Evolutionary conservation across 352 stramenopile species (phyloP).

Genomic region (Salisapilia sapeloensis): DNA sequence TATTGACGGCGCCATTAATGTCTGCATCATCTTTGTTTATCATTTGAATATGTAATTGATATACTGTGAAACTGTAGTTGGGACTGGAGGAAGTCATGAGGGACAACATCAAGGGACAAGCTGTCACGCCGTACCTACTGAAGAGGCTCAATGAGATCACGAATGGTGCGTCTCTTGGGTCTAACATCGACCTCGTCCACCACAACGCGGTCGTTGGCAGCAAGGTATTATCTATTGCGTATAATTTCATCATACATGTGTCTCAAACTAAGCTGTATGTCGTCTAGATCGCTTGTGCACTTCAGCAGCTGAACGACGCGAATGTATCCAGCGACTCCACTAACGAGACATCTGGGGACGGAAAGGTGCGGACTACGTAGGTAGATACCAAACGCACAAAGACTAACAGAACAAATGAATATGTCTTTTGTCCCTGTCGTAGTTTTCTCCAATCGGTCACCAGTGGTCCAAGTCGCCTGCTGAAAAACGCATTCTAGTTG

Average conservation of each 20-base stretch:
- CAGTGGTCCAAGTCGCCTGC: conserved; percentile 1
- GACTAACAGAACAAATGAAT: background rate
- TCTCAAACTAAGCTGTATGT: conserved; percentile 1
- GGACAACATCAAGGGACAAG: conserved; percentile 84
- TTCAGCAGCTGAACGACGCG: conserved; percentile 42
- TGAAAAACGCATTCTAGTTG: conserved; percentile 47
- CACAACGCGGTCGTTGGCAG: conserved; percentile 93
- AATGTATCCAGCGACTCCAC: conserved; percentile 2
- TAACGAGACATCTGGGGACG: conserved; percentile 21
- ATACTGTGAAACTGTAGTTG: conserved; percentile 7
- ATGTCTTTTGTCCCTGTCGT: conserved; percentile 1
- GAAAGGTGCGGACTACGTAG: conserved; percentile 15
- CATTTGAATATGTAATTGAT: background rate
- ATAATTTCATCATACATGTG: background rate
- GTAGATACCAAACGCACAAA: no score
- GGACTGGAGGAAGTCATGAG: conserved; percentile 72
- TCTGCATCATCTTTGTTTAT: conserved; percentile 3
- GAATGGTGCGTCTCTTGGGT: conserved; percentile 77
- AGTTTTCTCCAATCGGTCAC: background rate
- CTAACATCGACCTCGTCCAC: conserved; percentile 95
- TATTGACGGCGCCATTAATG: conserved; percentile 86
- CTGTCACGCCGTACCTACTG: conserved; percentile 85
- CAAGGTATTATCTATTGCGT: conserved; percentile 38
- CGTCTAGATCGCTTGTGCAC: conserved; percentile 31
- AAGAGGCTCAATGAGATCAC: conserved; percentile 90